Base-by-base conservation (phyloP, 345 rosid genomes). In the Eucalyptus lansdowneana region DNA sequence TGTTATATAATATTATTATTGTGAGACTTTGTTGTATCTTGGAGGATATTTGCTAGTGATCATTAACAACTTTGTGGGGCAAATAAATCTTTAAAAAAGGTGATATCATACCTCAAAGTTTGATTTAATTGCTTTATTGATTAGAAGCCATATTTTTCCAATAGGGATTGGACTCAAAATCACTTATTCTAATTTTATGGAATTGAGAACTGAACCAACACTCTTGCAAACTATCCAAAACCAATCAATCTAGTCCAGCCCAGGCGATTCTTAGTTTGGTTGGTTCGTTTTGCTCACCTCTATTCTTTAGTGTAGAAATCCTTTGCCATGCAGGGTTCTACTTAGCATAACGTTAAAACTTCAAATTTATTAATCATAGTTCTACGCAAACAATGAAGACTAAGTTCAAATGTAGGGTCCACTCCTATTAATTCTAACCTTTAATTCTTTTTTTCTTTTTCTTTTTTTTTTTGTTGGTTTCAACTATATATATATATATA, bases 161-260 rank as follows among this genome's bases (percentile, higher is more conserved):
- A n/a, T n/a, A n/a, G 27, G 62, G 62, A 54, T 56, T 0, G 3
- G 0, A 56, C 62, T 24, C 1, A 56, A 24, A 56, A 56, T 24
- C 3, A 56, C 1, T 24, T 9, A 56, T 10, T 56, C 2, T 24
- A 56, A 56, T 24, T 56, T 56, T 9, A 56, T 24, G 6, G 0
- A 4, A 24, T 24, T 56, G 58, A 56, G 13, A 22, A 56, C 0
- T 25, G 1, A 14, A 24, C 0, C 0, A 0, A 56, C 62, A 25
- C 1, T 24, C 0, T 24, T 5, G 13, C 1, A 0, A 2, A 56
- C 0, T 9, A 6, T 25, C 62, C 14, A 56, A 22, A 56, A 56
- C 6, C 29, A 22, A 10, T 10, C 14, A 1, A 25, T 56, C 0
- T 22, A 56, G 62, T 56, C 3, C 0, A 22, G 1, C 10, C 0